Conservation (phyloP, 2,329 filamentous ascomycete genomes). For the Neonectria coccinea region DNA sequence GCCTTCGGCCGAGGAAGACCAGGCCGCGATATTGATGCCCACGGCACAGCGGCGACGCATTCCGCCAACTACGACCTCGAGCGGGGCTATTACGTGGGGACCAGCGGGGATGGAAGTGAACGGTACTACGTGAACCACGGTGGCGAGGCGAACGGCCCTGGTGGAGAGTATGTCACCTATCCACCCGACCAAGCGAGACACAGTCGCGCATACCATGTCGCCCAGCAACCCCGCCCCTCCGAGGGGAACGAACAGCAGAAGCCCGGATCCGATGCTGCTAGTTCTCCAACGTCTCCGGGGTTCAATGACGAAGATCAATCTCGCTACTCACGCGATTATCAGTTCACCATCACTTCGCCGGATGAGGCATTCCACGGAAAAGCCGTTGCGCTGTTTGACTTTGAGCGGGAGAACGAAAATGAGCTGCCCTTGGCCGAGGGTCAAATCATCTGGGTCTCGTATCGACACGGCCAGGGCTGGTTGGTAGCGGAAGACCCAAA, state of each 20-base stretch:
- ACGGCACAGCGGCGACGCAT: constrained; percentile 57
- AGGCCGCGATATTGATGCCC: constrained; percentile 57
- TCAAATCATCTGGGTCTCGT: constrained; percentile 96
- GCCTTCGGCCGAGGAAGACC: constrained; percentile 58
- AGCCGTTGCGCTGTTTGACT: constrained; percentile 94
- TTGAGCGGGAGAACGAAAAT: constrained; percentile 95
- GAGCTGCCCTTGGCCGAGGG: constrained; percentile 93
- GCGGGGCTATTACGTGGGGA: constrained; percentile 74
- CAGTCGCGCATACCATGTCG: constrained; percentile 59
- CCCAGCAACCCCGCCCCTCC: constrained; percentile 60
- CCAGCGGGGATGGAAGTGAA: constrained; percentile 77
- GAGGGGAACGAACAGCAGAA: constrained; percentile 65
- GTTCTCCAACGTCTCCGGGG: constrained; percentile 68
- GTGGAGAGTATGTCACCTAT: constrained; percentile 85
- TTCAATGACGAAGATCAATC: constrained; percentile 75
- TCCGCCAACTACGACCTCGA: constrained; percentile 67
- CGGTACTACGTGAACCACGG: constrained; percentile 79
- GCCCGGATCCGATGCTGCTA: constrained; percentile 68
- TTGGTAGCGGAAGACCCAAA: constrained; percentile 95
- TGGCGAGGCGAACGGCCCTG: constrained; percentile 78
- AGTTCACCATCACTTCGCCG: constrained; percentile 93
- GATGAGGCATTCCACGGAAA: constrained; percentile 99
- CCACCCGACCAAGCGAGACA: constrained; percentile 72
- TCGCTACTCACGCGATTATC: constrained; percentile 90
- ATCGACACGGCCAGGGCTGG: constrained; percentile 96